Conservation (phyloP, 352 stramenopile genomes). For the Thalassiosira sp. region DNA sequence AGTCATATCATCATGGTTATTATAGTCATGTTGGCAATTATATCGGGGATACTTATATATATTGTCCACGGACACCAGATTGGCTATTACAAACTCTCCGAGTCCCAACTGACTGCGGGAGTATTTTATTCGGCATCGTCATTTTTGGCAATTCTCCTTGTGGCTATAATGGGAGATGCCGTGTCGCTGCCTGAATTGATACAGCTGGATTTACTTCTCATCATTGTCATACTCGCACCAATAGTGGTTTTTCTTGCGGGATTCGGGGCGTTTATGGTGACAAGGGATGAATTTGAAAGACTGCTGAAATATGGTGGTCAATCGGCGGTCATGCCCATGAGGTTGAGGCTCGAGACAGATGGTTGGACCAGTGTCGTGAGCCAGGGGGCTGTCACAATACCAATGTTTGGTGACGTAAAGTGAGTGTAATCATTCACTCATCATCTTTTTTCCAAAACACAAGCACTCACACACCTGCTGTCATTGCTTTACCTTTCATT, state of each 20-base stretch:
- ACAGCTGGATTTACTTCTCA: conserved; percentile 62
- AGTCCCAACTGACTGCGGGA: conserved; percentile 74
- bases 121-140: conserved; percentile 75
- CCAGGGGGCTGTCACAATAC: conserved; percentile 67
- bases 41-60: conserved; percentile 71
- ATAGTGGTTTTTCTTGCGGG: conserved; percentile 66
- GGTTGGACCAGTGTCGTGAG: conserved; percentile 77
- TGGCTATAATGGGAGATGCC: conserved; percentile 72
- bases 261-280: conserved; percentile 76
- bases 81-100: conserved; percentile 75
- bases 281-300: conserved; percentile 74
- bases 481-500: conserved; percentile 25
- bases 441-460: conserved; percentile 10
- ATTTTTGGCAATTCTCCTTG: conserved; percentile 67
- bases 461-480: conserved; percentile 1
- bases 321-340: conserved; percentile 70
- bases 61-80: conserved; percentile 81
- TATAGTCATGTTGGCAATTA: conserved; percentile 60
- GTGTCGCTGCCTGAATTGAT: conserved; percentile 63
- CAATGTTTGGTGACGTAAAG: conserved; percentile 83
- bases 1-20: conserved; percentile 64
- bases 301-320: conserved; percentile 78
- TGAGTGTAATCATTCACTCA: conserved; percentile 32
- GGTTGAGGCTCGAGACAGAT: conserved; percentile 61
- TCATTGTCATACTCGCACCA: conserved; percentile 69